Conservation (phyloP, 2,329 filamentous ascomycete species). For the Paraphoma chrysanthemicola region DNA sequence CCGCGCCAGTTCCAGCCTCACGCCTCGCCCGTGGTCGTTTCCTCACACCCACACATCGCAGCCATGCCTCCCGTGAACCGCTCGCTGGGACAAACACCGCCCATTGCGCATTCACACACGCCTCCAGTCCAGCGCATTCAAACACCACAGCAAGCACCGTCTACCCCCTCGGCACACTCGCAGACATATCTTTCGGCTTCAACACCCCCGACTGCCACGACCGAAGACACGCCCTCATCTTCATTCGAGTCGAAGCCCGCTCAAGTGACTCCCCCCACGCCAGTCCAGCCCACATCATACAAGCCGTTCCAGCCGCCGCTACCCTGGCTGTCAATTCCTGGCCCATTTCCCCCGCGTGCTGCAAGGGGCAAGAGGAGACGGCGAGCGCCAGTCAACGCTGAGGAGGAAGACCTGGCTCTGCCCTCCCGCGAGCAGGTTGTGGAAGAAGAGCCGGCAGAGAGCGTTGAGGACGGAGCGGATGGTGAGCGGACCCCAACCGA, state of each 20-base stretch:
- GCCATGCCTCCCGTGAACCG: conserved; percentile 57
- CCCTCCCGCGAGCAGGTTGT: conserved; percentile 54
- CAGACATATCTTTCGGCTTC: conserved; percentile 42
- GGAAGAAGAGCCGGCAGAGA: conserved; percentile 15
- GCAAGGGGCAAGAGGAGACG: conserved; percentile 55
- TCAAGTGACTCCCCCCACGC: conserved; percentile 18
- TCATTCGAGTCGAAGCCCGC: conserved; percentile 23
- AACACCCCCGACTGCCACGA: conserved; percentile 38
- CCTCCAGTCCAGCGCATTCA: conserved; percentile 41
- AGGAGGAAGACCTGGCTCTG: conserved; percentile 55
- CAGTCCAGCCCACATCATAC: conserved; percentile 29
- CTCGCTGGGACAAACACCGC: conserved; percentile 45
- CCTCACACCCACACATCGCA: conserved; percentile 54
- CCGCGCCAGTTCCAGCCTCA: conserved; percentile 48
- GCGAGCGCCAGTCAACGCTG: conserved; percentile 46
- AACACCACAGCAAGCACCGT: conserved; percentile 40
- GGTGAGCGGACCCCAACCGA: conserved; percentile 51
- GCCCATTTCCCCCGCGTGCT: conserved; percentile 61
- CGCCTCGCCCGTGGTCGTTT: conserved; percentile 55
- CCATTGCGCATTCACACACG: conserved; percentile 45
- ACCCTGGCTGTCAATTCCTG: conserved; percentile 67
- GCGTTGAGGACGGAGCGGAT: conserved; percentile 20
- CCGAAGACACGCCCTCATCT: conserved; percentile 37
- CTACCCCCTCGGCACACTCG: conserved; percentile 45
- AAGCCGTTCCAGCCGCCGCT: conserved; percentile 61